phyloP scores from a whole-genome alignment of 225 moss, liverwort and hornwort species.

The Pleurozium schreberi region DNA sequence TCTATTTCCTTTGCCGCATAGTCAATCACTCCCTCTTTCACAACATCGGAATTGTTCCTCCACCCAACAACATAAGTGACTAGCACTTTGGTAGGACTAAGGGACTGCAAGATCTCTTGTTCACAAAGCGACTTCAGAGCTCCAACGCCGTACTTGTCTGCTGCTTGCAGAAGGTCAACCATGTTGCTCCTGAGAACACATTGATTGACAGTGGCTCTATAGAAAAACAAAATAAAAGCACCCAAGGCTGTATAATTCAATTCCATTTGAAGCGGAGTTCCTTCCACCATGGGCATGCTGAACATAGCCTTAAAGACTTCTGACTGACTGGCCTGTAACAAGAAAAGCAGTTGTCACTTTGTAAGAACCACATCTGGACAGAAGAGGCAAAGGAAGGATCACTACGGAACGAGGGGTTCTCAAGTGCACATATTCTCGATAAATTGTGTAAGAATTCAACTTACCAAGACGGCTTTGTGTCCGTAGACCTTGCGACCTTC shows the following conservation, averaged over 20 bases:
- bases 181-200: slow-evolving; percentile 40
- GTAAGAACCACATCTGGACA: slow-evolving; percentile 1
- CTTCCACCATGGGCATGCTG: slow-evolving; percentile 36
- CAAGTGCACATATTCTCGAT: neutral
- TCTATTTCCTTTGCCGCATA: slow-evolving; percentile 53
- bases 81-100: slow-evolving; percentile 52
- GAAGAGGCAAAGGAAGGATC: neutral
- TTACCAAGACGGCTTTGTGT: slow-evolving; percentile 55
- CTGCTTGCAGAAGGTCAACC: slow-evolving; percentile 55
- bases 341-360: neutral
- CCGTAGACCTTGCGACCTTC: slow-evolving; percentile 56
- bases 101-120: slow-evolving; percentile 43
- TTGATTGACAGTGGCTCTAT: slow-evolving; percentile 39
- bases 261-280: slow-evolving; percentile 27
- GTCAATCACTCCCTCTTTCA: slow-evolving; percentile 58
- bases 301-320: slow-evolving; percentile 53
- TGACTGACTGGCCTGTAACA: slow-evolving; percentile 47
- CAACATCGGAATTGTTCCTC: slow-evolving; percentile 52
- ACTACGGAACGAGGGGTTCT: neutral
- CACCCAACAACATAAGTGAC: slow-evolving; percentile 64
- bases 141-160: slow-evolving; percentile 52
- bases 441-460: neutral
- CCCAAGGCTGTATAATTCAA: slow-evolving; percentile 42
- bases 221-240: slow-evolving; percentile 47
- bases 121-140: slow-evolving; percentile 47